Evolutionary conservation across 2,329 filamentous ascomycete genomes (phyloP).

Genomic region (Fusarium keratoplasticum): DNA sequence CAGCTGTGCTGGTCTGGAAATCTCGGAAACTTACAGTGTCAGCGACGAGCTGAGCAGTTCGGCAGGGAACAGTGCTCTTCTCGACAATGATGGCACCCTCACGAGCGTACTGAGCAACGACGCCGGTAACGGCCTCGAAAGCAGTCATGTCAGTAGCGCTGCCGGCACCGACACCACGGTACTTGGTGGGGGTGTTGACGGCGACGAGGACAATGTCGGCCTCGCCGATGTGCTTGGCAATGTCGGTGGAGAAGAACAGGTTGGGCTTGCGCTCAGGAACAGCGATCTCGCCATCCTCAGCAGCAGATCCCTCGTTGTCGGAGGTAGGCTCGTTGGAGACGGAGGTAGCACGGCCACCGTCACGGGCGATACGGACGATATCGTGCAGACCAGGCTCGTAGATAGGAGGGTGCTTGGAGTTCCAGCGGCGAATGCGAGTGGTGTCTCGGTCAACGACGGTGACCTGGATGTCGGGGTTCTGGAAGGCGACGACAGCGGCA

Average conservation of each 20-base stretch:
- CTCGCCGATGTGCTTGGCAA: conserved; percentile 69
- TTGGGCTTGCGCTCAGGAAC: conserved; percentile 68
- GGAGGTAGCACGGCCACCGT: conserved; percentile 62
- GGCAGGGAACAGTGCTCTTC: conserved; percentile 83
- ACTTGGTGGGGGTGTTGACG: conserved; percentile 85
- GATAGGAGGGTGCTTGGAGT: conserved; percentile 78
- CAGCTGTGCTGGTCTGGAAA: not conserved
- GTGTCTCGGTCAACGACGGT: conserved; percentile 80
- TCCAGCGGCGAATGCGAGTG: conserved; percentile 76
- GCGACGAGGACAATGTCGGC: conserved; percentile 81
- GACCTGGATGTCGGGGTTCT: conserved; percentile 77
- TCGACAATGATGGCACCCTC: conserved; percentile 80
- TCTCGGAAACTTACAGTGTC: conserved; percentile 66
- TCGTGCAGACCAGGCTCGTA: conserved; percentile 79
- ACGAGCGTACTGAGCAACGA: conserved; percentile 74
- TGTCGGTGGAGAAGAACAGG: conserved; percentile 78
- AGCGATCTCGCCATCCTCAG: conserved; percentile 47
- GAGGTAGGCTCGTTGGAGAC: conserved; percentile 53
- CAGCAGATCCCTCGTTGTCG: conserved; percentile 47
- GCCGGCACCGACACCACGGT: conserved; percentile 74
- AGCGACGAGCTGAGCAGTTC: conserved; percentile 76
- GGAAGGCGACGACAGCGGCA: conserved; percentile 77
- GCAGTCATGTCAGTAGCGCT: conserved; percentile 78
- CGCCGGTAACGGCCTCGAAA: conserved; percentile 75
- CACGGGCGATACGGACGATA: conserved; percentile 73